Evolutionary conservation across 371 early-diverging fungal species (phyloP).

Genomic region (Saksenaea oblongispora): DNA sequence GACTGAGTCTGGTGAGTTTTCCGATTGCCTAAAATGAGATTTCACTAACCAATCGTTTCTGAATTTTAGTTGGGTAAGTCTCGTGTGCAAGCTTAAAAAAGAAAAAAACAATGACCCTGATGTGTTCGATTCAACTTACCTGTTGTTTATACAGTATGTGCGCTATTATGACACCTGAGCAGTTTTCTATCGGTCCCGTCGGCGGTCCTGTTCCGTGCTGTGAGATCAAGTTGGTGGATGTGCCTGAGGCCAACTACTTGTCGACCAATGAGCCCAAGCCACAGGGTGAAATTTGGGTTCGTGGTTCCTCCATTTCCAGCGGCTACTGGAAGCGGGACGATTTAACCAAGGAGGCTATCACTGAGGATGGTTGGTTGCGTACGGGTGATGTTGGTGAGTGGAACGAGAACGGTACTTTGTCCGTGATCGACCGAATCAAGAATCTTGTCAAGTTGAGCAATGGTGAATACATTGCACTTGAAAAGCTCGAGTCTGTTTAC

Average conservation of each 20-base stretch:
- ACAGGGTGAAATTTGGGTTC: slow-evolving; percentile 88
- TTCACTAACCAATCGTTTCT: not conserved
- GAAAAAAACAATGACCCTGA: not conserved
- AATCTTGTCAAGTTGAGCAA: slow-evolving; percentile 80
- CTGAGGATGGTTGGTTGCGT: slow-evolving; percentile 89
- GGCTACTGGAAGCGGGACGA: slow-evolving; percentile 83
- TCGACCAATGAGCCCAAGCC: slow-evolving; percentile 62
- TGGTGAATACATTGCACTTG: slow-evolving; percentile 95
- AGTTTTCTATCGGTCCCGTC: slow-evolving; percentile 56
- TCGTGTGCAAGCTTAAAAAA: not conserved
- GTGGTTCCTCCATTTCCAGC: slow-evolving; percentile 77
- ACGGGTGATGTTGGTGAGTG: slow-evolving; percentile 92
- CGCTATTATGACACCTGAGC: slow-evolving; percentile 53
- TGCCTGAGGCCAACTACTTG: slow-evolving; percentile 72
- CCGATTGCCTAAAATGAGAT: not conserved
- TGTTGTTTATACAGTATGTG: slow-evolving; percentile 41
- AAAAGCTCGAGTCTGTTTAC: slow-evolving; percentile 94
- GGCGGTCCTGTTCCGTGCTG: slow-evolving; percentile 76
- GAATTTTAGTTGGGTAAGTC: not conserved
- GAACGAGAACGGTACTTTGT: slow-evolving; percentile 67
- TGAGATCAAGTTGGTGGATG: slow-evolving; percentile 83
- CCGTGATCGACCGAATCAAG: slow-evolving; percentile 87
- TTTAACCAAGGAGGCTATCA: slow-evolving; percentile 75
- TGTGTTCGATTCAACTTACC: slow-evolving; percentile 20
- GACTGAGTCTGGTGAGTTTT: slow-evolving; percentile 14